Base-by-base conservation (phyloP, 2,329 filamentous ascomycete species). In the Talaromyces sp. region DNA sequence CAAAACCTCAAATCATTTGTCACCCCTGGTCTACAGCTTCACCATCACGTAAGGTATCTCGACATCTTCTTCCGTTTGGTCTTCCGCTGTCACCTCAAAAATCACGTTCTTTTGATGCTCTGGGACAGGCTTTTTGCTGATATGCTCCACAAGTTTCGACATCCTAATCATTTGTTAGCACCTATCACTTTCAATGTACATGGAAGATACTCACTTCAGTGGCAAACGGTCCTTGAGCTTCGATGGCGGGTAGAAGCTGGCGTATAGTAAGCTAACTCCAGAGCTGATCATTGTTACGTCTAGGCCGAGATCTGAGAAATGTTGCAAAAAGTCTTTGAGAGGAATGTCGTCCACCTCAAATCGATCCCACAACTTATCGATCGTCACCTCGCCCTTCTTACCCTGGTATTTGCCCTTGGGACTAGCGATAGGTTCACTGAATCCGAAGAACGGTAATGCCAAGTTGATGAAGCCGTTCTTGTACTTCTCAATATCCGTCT, bases 381-480 rank as follows among this genome's bases (percentile, higher is more conserved):
- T 87, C 25, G 84, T 86, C 18, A 96, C 91, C 68, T 88, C 82
- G 69, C 90, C 89, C 46, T 90, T 79, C 59, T 88, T 88, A 23
- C 92, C 90, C 73, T 87, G 81, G 80, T 98, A 99, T 71, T 86
- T 91, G 67, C 93, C 91, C 84, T 97, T 98, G 33, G 93, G 92
- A 69, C 92, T 96, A 5, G 88, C 88, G 70, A 99, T 96, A 2
- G 95, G 95, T 79, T 99, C 95, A 72, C 92, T 96, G 84, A 99
- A 99, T 42, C 93, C 93, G 70, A 99, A 96, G 84, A 99, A 98
- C 0, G 95, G 95, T 67, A 99, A 81, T 1, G 95, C 95, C 68
- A 99, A 80, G 80, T 99, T 99, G 79, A 98, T 84, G 77, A 99
- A 99, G 16, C 95, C 95, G 74, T 99, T 99, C 86, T 98, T 98